phyloP scores from a whole-genome alignment of 2,329 filamentous ascomycete species.

The Colletotrichum spaethianum region DNA sequence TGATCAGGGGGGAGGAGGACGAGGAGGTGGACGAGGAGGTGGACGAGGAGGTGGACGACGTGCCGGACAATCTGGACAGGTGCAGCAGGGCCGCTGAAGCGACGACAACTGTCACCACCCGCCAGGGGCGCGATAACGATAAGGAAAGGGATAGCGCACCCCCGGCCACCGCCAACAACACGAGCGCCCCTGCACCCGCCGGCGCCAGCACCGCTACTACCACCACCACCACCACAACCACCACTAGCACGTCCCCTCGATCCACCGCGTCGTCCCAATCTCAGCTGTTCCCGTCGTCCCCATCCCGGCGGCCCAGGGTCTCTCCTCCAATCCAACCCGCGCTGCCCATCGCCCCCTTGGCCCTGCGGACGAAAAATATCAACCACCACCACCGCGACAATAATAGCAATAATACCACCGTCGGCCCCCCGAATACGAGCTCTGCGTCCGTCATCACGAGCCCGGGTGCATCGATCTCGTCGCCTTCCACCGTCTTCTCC shows the following conservation, averaged over 20 bases:
- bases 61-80: too few species aligned
- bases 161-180: conserved; percentile 4
- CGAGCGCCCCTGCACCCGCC: background rate
- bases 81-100: too few species aligned
- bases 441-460: conserved; percentile 26
- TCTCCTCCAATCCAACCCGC: background rate
- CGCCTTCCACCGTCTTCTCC: conserved; percentile 29
- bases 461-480: conserved; percentile 25
- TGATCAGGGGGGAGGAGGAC: background rate
- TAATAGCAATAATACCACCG: conserved; percentile 22
- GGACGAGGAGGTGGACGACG: too few species aligned
- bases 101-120: too few species aligned
- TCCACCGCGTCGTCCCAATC: conserved; percentile 19
- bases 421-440: conserved; percentile 33
- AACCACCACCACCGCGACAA: background rate
- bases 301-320: too few species aligned
- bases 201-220: background rate
- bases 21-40: too few species aligned
- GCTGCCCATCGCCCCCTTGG: conserved; percentile 31
- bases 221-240: background rate
- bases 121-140: background rate
- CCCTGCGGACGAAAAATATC: conserved; percentile 35
- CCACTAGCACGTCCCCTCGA: background rate
- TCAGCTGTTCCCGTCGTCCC: too few species aligned
- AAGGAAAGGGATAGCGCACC: conserved; percentile 26